A percentile compares a stretch with the other conserved stretches of the same genome.
Evolutionary conservation across 306 rosid species (phyloP).

Genomic region (Quercus bicolor): DNA sequence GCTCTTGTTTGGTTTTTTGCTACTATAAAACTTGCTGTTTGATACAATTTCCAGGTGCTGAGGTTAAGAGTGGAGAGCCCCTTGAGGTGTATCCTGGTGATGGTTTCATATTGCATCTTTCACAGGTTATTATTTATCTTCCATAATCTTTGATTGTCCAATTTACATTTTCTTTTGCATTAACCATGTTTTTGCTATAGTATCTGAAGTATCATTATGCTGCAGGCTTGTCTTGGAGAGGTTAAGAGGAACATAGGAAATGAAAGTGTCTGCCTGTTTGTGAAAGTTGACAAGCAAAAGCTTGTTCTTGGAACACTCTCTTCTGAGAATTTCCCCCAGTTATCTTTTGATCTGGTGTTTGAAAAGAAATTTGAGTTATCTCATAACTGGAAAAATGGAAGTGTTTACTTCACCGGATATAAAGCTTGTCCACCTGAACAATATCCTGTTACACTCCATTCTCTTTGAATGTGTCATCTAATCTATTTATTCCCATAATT

Average conservation of each 20-base stretch:
- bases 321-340: conserved; percentile 49
- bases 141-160: background rate
- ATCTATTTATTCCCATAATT: background rate
- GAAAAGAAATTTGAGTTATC: conserved; percentile 62
- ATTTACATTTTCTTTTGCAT: background rate
- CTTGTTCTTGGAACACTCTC: conserved; percentile 61
- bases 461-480: conserved; percentile 13
- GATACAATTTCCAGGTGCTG: conserved; percentile 36
- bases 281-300: conserved; percentile 45
- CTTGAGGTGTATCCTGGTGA: conserved; percentile 38
- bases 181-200: background rate
- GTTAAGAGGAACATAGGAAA: conserved; percentile 46
- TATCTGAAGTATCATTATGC: background rate
- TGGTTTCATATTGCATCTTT: conserved; percentile 36
- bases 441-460: conserved; percentile 44
- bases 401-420: conserved; percentile 60
- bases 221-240: conserved; percentile 63
- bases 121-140: conserved; percentile 36
- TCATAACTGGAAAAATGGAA: conserved; percentile 63
- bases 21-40: background rate
- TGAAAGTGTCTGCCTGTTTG: conserved; percentile 48
- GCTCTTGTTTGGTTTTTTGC: background rate
- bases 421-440: conserved; percentile 2
- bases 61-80: conserved; percentile 45
- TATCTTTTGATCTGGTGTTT: conserved; percentile 56